Base-by-base conservation (phyloP, 2,329 filamentous ascomycete genomes). In the Corinectria fuckeliana region DNA sequence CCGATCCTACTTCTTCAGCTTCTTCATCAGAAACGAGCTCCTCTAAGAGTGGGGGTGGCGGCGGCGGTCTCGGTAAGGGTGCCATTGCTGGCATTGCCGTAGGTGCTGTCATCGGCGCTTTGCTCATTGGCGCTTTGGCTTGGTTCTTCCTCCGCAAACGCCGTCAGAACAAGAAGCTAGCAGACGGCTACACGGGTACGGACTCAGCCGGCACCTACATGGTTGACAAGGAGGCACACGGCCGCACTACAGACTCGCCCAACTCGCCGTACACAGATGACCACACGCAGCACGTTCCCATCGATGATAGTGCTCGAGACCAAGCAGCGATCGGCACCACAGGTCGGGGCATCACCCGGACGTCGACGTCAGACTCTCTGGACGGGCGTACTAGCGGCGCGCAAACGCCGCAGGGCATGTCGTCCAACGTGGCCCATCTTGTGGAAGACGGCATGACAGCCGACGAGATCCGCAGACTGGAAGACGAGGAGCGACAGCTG, bases 391-490 rank as follows among this genome's bases (percentile, higher is more conserved):
- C 55, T 48, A 56, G 64, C 25, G 63, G 63, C 45, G 58, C 64
- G 18, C 65, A 64, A 42, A 72, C 72, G 20, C 72, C 71, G 2
- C 71, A 71, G 57, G 74, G 71, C 51, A 71, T 76, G 44, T 67
- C 74, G 7, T 67, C 72, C 18, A 75, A 74, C 25, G 81, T 84
- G 44, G 79, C 80, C 16, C 83, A 85, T 60, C 72, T 87, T 30
- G 81, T 86, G 4, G 84, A 87, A 67, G 84, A 86, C n/a, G 82
- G 83, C 49, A 87, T 87, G 84, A 86, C 84, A 47, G 75, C 77
- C 8, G 84, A 82, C 0, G 83, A 87, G 69, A 83, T 87, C 47
- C 75, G 79, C 50, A 71, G 81, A 62, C 64, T 87, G 39, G 84
- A 85, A 66, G 84, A 86, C 61, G 85, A 87, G 68, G 85, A 88